Evolutionary conservation across 768 basidiomycete species (phyloP), one percentile per base, ranked within the genome.

Genomic region (Boletus sp.): DNA sequence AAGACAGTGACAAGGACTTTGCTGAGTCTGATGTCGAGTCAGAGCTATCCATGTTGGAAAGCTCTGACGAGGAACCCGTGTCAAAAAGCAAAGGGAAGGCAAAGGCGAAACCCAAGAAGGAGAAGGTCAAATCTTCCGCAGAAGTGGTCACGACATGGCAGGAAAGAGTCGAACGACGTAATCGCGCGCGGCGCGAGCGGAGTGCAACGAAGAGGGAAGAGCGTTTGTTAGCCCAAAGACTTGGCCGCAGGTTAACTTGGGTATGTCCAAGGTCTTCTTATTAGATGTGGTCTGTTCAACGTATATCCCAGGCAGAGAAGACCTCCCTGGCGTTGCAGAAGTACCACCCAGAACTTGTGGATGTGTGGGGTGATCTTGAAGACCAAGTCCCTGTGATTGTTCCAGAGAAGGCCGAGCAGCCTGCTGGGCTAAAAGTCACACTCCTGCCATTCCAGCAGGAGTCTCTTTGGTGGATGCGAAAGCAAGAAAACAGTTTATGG

Each of bases 361-460:
- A 87, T 70, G 86, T 92, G 37, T 98, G 96, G 95, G 92, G 92
- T 28, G 87, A 98, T 65, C 71, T 97, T 8, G 82, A 89, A 67
- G 76, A 79, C 24, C 80, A 75, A 20, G 78, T 88, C 52, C 78
- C 82, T 1, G 76, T 88, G 46, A 75, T 84, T 54, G 73, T 78
- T 32, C 92, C 94, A 2, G 74, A 82, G 50, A 83, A 84, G 64
- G 90, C 88, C 47, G 81, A 82, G 30, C 94, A 95, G 55, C 95
- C 97, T 2, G 76, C 75, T 2, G 86, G 85, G n/a, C 76, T 98
- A 57, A 96, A 93, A 70, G 81, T 92, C 49, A 85, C 82, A 0
- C 81, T 99, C 4, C 77, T 99, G 36, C 96, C 95, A 1, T 99
- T 98, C 82, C 97, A 99, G 71, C 84, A 83, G 51, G 97, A 99